phyloP scores from a whole-genome alignment of 441 rosid genomes.

The Pelargonium myrrhifolium region DNA sequence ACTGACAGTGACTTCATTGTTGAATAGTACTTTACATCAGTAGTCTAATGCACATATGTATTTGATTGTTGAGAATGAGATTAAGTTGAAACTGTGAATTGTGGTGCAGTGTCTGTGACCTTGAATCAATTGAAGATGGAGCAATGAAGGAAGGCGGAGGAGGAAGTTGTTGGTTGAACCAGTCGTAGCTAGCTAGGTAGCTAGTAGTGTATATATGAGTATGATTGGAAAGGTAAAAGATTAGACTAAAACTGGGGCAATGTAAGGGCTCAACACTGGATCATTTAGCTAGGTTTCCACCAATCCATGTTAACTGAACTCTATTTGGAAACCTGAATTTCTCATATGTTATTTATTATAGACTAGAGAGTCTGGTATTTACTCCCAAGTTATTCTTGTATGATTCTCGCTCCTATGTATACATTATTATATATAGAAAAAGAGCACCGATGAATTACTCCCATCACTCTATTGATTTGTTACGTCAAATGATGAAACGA shows the following conservation, averaged over 20 bases:
- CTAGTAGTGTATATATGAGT: not conserved
- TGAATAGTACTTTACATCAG: too few relatives aligned
- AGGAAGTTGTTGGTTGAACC: too few relatives aligned
- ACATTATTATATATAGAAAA: too few relatives aligned
- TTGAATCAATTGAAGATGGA: conserved; percentile 66
- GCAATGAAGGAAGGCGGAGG: conserved; percentile 33
- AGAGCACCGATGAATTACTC: too few relatives aligned
- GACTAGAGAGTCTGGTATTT: too few relatives aligned
- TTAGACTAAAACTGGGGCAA: not conserved
- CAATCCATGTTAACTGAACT: not conserved
- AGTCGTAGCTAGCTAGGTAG: too few relatives aligned
- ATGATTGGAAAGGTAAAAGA: too few relatives aligned
- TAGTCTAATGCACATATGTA: not conserved
- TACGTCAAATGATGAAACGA: too few relatives aligned
- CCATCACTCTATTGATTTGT: too few relatives aligned
- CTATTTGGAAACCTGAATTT: not conserved
- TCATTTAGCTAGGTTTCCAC: not conserved
- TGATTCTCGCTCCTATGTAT: too few relatives aligned
- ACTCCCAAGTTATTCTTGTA: too few relatives aligned
- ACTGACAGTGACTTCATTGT: not conserved
- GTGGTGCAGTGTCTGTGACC: conserved; percentile 43
- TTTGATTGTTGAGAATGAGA: not conserved
- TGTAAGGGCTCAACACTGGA: not conserved
- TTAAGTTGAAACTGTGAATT: not conserved
- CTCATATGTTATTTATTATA: not conserved